Percentiles rank a stretch among this genome's conserved stretches.
phyloP scores from a whole-genome alignment of 371 early-diverging fungal species.

The Fennellomyces sp. region DNA sequence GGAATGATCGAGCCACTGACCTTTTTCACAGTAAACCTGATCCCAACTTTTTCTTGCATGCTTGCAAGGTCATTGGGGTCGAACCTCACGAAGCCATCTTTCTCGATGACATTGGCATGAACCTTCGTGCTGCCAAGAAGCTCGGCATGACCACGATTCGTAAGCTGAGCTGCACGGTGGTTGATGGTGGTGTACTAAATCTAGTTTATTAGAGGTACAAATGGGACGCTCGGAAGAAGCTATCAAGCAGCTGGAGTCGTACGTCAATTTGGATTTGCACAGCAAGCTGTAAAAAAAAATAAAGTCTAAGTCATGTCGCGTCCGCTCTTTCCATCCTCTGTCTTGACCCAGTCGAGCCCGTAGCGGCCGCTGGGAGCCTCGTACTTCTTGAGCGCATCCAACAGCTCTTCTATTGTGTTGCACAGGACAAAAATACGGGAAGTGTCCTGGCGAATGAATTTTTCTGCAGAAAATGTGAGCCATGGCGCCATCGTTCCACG shows the following conservation, averaged over 20 bases:
- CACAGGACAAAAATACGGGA: constrained; percentile 58
- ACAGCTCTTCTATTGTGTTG: constrained; percentile 60
- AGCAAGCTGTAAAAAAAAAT: constrained; percentile 13
- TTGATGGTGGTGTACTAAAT: background rate
- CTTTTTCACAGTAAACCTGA: constrained; percentile 68
- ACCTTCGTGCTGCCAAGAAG: constrained; percentile 64
- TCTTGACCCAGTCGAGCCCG: constrained; percentile 54
- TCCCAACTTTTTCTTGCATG: constrained; percentile 63
- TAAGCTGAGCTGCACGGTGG: constrained; percentile 18
- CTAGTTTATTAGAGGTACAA: constrained; percentile 46
- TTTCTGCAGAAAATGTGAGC: constrained; percentile 41
- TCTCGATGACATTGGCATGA: constrained; percentile 80
- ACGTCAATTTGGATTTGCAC: constrained; percentile 40
- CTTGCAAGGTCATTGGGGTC: constrained; percentile 63
- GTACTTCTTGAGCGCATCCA: constrained; percentile 64
- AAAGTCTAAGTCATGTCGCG: constrained; percentile 14
- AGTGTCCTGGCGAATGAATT: constrained; percentile 56
- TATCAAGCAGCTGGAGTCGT: constrained; percentile 50
- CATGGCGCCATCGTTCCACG: background rate
- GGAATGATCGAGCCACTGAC: background rate
- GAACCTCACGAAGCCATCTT: constrained; percentile 66
- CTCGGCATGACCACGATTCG: constrained; percentile 70
- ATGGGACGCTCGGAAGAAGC: constrained; percentile 63
- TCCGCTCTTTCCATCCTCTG: constrained; percentile 17
- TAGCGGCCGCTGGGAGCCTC: constrained; percentile 54